phyloP scores from a whole-genome alignment of 2,329 filamentous ascomycete genomes.

The Alternaria panax region DNA sequence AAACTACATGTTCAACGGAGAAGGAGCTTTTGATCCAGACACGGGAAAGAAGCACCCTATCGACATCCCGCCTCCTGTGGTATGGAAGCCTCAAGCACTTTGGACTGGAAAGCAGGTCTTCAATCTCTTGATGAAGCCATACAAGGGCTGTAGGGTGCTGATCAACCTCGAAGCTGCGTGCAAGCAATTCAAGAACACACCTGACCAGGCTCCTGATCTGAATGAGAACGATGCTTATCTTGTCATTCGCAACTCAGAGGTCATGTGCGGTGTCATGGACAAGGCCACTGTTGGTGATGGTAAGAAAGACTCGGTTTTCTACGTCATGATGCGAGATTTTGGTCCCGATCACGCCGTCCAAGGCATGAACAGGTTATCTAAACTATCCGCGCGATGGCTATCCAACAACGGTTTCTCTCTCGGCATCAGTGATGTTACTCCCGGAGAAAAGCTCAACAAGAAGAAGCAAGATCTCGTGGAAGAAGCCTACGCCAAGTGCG shows the following conservation, averaged over 20 bases:
- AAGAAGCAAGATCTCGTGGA: slow-evolving; percentile 80
- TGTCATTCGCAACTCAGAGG: slow-evolving; percentile 92
- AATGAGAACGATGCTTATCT: slow-evolving; percentile 81
- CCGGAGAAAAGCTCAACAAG: slow-evolving; percentile 71
- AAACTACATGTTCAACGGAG: slow-evolving; percentile 89
- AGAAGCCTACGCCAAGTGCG: slow-evolving; percentile 79
- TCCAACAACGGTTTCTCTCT: slow-evolving; percentile 95
- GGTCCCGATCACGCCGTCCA: slow-evolving; percentile 86
- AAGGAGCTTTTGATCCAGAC: slow-evolving; percentile 58
- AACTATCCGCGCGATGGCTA: slow-evolving; percentile 85
- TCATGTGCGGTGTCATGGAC: slow-evolving; percentile 98
- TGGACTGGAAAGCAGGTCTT: slow-evolving; percentile 99
- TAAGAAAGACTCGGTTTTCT: slow-evolving; percentile 98
- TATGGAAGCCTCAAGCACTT: slow-evolving; percentile 82
- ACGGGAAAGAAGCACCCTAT: slow-evolving; percentile 66
- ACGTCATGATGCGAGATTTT: slow-evolving; percentile 93
- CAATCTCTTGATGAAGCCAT: slow-evolving; percentile 88
- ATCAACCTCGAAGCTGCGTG: slow-evolving; percentile 95
- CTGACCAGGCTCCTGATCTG: slow-evolving; percentile 76
- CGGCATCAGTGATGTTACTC: slow-evolving; percentile 92
- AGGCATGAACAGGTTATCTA: slow-evolving; percentile 93
- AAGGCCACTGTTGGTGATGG: slow-evolving; percentile 96
- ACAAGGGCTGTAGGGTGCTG: slow-evolving; percentile 79
- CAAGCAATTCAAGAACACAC: slow-evolving; percentile 74
- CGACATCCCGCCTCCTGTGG: slow-evolving; percentile 84